phyloP scores from a whole-genome alignment of 331 rosid genomes.

The Spiraea crenata region DNA sequence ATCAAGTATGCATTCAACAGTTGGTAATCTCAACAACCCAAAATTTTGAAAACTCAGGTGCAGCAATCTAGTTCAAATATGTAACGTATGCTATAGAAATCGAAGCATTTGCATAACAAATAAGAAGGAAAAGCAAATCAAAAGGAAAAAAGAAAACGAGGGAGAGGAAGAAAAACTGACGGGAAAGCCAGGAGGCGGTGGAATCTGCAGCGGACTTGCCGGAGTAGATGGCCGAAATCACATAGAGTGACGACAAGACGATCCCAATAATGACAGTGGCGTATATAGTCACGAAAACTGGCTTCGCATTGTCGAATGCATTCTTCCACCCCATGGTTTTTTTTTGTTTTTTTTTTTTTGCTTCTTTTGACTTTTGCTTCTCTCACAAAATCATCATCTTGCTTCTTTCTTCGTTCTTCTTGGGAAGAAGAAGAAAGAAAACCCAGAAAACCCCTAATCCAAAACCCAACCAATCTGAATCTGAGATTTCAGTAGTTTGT shows the following conservation, averaged over 20 bases:
- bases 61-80: background rate
- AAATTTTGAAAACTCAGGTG: too few relatives aligned
- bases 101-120: conserved; percentile 14
- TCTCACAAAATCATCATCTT: background rate
- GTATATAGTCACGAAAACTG: conserved; percentile 79
- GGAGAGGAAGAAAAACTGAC: conserved; percentile 32
- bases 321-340: conserved; percentile 54
- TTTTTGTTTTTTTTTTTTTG: background rate
- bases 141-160: background rate
- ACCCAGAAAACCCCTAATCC: background rate
- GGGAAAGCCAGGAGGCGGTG: conserved; percentile 43
- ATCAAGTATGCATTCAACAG: too few relatives aligned
- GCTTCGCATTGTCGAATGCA: conserved; percentile 62
- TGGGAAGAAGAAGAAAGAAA: conserved; percentile 2
- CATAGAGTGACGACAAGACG: conserved; percentile 74
- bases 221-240: conserved; percentile 78
- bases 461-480: conserved; percentile 8
- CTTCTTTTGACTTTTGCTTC: background rate
- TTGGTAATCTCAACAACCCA: background rate
- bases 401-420: background rate
- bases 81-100: background rate
- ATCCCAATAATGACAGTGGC: conserved; percentile 66
- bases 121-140: conserved; percentile 10
- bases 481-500: background rate
- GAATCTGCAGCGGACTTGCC: conserved; percentile 35